Percentiles rank a stretch among this genome's conserved stretches.
These are phyloP conservation scores for Lindgomyces ingoldianus DNA, from an alignment of 495 filamentous ascomycete species.

Conservation along the genomic window DNA sequence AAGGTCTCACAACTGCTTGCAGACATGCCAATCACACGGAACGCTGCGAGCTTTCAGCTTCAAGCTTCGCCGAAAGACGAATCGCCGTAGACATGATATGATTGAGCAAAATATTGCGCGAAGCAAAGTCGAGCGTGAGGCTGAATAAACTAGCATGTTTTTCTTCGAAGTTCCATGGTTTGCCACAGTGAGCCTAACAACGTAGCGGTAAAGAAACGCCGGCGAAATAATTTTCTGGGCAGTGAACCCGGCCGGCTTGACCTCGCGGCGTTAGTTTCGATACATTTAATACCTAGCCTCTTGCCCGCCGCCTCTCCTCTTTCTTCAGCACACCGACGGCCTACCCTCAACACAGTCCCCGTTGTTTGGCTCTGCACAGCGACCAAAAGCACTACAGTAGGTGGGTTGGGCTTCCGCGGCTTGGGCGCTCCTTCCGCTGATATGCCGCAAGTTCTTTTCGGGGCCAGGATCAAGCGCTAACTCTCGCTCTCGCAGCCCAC, in stretches of 20 bases:
- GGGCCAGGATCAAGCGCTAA: slow-evolving; percentile 37
- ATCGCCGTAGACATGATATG: not conserved
- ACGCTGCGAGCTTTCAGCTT: not conserved
- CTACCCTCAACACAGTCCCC: not conserved
- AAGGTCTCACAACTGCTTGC: slow-evolving; percentile 29
- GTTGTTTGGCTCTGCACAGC: not conserved
- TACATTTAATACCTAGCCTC: slow-evolving; percentile 25
- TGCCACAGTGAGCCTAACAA: slow-evolving; percentile 8
- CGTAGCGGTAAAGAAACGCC: slow-evolving; percentile 9
- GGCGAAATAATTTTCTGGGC: slow-evolving; percentile 30
- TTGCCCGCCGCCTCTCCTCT: slow-evolving; percentile 19
- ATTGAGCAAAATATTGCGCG: slow-evolving; percentile 15
- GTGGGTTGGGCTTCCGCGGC: slow-evolving; percentile 19
- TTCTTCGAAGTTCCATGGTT: slow-evolving; percentile 29
- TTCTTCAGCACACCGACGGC: slow-evolving; percentile 21
- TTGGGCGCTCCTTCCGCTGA: slow-evolving; percentile 30
- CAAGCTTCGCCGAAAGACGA: too few species aligned
- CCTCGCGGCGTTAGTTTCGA: not conserved
- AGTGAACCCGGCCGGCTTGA: slow-evolving; percentile 13
- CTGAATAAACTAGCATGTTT: not conserved
- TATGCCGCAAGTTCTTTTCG: slow-evolving; percentile 32
- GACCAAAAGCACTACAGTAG: slow-evolving; percentile 2
- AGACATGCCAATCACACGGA: slow-evolving; percentile 9
- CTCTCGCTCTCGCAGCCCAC: slow-evolving; percentile 30
- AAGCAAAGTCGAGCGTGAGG: not conserved